Evolutionary conservation across 306 rosid species (phyloP).

Genomic region (Trichosanthes cucumerina): DNA sequence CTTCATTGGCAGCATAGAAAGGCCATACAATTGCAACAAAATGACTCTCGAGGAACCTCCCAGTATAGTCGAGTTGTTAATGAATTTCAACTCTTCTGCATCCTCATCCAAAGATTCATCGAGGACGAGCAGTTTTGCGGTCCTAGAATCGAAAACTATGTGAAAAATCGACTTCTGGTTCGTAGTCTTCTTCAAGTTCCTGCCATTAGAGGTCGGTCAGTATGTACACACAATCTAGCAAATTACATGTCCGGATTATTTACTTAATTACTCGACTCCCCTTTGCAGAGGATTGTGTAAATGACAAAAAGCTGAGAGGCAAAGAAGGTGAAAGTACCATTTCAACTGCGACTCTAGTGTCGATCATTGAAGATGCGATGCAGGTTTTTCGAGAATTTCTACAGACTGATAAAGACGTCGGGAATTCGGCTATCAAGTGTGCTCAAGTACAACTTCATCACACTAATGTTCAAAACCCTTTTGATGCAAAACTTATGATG

Average conservation of each 20-base stretch:
- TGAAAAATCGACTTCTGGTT: slow-evolving; percentile 43
- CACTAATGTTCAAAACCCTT: slow-evolving; percentile 19
- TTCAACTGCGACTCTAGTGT: slow-evolving; percentile 26
- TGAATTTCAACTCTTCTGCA: slow-evolving; percentile 77
- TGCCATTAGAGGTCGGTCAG: slow-evolving; percentile 32
- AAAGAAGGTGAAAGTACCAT: slow-evolving; percentile 29
- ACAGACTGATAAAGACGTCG: slow-evolving; percentile 44
- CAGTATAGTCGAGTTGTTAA: slow-evolving; percentile 54
- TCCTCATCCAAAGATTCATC: slow-evolving; percentile 57
- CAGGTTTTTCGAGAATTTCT: slow-evolving; percentile 53
- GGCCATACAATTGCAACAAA: slow-evolving; percentile 43
- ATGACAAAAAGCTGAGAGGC: slow-evolving; percentile 25
- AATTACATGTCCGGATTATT: not conserved
- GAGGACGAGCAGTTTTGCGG: slow-evolving; percentile 70
- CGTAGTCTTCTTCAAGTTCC: slow-evolving; percentile 80
- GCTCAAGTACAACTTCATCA: slow-evolving; percentile 13
- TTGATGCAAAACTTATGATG: slow-evolving; percentile 28
- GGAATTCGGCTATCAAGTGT: not conserved
- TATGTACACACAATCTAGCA: not conserved
- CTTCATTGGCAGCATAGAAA: slow-evolving; percentile 67
- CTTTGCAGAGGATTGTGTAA: slow-evolving; percentile 38
- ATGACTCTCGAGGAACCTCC: slow-evolving; percentile 26
- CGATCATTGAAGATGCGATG: slow-evolving; percentile 63
- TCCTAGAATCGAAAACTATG: slow-evolving; percentile 58
- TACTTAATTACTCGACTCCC: not conserved